These are phyloP conservation scores for Melaleuca quinquenervia DNA, from an alignment of 345 rosid species.

Conservation along the genomic window DNA sequence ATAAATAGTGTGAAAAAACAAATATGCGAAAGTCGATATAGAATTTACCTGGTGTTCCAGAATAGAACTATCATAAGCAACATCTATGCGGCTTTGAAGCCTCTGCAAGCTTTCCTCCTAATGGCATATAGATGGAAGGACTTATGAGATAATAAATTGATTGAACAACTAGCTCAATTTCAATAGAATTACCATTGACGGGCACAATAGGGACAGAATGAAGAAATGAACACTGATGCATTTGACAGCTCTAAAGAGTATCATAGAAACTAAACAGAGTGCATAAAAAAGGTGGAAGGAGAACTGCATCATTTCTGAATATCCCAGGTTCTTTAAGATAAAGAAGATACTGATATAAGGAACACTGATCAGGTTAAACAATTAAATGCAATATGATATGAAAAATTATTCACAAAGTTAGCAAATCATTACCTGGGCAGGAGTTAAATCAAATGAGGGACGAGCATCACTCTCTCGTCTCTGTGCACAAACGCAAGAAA, in stretches of 20 bases:
- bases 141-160: background rate
- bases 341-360: background rate
- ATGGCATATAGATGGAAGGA: conserved; percentile 1
- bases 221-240: background rate
- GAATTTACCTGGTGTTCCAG: conserved; percentile 64
- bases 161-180: background rate
- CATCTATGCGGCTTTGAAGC: conserved; percentile 81
- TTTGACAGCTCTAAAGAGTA: background rate
- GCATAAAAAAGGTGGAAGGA: background rate
- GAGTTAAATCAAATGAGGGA: conserved; percentile 93
- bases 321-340: background rate
- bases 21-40: background rate
- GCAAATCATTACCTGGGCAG: conserved; percentile 51
- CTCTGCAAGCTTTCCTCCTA: conserved; percentile 91
- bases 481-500: conserved; percentile 98
- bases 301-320: background rate
- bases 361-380: background rate
- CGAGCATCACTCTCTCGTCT: conserved; percentile 75
- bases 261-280: background rate
- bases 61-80: conserved; percentile 79
- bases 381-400: background rate
- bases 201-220: background rate
- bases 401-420: background rate
- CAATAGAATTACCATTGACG: background rate
- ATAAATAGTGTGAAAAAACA: background rate